Evolutionary conservation across 2,329 filamentous ascomycete species (phyloP).

Genomic region (Calycina marina): DNA sequence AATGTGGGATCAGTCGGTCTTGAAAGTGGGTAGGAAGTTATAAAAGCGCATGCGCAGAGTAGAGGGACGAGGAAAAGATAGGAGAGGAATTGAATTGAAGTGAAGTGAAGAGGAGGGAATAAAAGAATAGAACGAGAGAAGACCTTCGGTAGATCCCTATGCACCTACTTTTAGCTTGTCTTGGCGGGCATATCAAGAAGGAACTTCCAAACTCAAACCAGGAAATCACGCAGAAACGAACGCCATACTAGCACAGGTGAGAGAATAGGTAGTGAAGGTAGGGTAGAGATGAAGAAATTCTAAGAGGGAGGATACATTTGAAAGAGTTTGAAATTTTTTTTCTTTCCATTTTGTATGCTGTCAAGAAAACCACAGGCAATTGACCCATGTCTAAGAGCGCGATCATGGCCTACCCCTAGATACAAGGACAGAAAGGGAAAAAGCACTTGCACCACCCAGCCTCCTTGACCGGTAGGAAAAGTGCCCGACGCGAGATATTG

Average conservation of each 20-base stretch:
- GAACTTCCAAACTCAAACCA: too few species aligned
- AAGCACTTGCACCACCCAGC: constrained; percentile 19
- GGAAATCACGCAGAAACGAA: too few species aligned
- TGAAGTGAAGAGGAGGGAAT: too few species aligned
- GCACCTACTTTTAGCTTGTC: too few species aligned
- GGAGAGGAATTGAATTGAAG: neutral
- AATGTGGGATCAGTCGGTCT: neutral
- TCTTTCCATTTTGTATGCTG: constrained; percentile 17
- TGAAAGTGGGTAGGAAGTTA: neutral
- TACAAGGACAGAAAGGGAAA: constrained; percentile 20
- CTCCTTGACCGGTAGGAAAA: constrained; percentile 20
- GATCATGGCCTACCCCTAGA: constrained; percentile 20
- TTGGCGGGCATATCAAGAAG: too few species aligned
- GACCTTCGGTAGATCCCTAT: too few species aligned
- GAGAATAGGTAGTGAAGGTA: too few species aligned
- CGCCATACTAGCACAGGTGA: too few species aligned
- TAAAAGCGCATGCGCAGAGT: neutral
- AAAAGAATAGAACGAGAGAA: too few species aligned
- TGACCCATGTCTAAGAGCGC: constrained; percentile 13
- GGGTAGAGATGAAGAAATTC: too few species aligned
- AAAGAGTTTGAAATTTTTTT: constrained; percentile 12
- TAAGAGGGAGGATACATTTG: too few species aligned
- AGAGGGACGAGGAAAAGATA: neutral
- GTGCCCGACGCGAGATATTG: constrained; percentile 18
- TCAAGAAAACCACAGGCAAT: constrained; percentile 13